These are phyloP conservation scores for Calonectria leucothoes DNA, from an alignment of 2,329 filamentous ascomycete genomes.

Conservation along the genomic window DNA sequence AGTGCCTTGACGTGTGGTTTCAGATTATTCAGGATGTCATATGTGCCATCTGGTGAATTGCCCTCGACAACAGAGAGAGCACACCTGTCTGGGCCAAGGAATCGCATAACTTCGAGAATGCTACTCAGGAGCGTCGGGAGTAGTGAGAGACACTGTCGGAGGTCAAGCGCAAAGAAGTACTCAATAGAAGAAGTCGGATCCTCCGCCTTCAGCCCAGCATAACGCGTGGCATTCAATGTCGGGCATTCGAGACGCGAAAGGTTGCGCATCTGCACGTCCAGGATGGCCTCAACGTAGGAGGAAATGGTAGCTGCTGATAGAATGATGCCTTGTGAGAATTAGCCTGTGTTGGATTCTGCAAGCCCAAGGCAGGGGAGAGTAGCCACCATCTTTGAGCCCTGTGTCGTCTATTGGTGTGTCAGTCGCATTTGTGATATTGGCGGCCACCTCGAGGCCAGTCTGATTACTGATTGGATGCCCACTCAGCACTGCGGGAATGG, in stretches of 20 bases:
- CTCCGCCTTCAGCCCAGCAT: slow-evolving; percentile 34
- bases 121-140: slow-evolving; percentile 64
- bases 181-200: slow-evolving; percentile 21
- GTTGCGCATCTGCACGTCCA: slow-evolving; percentile 41
- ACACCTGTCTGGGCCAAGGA: slow-evolving; percentile 63
- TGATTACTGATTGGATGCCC: background rate
- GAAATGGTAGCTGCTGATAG: slow-evolving; percentile 20
- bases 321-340: slow-evolving; percentile 39
- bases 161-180: slow-evolving; percentile 67
- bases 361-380: background rate
- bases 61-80: slow-evolving; percentile 68
- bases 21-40: slow-evolving; percentile 59
- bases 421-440: background rate
- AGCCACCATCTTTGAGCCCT: background rate
- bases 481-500: background rate
- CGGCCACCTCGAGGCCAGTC: background rate
- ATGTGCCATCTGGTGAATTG: slow-evolving; percentile 65
- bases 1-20: slow-evolving; percentile 51
- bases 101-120: slow-evolving; percentile 61
- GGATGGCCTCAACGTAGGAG: slow-evolving; percentile 45
- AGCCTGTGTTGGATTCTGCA: slow-evolving; percentile 52
- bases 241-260: slow-evolving; percentile 45
- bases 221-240: slow-evolving; percentile 30
- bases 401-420: background rate
- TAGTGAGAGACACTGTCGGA: slow-evolving; percentile 58